phyloP scores from a whole-genome alignment of 1,284 basidiomycete genomes.

The Apiotrichum domesticum region DNA sequence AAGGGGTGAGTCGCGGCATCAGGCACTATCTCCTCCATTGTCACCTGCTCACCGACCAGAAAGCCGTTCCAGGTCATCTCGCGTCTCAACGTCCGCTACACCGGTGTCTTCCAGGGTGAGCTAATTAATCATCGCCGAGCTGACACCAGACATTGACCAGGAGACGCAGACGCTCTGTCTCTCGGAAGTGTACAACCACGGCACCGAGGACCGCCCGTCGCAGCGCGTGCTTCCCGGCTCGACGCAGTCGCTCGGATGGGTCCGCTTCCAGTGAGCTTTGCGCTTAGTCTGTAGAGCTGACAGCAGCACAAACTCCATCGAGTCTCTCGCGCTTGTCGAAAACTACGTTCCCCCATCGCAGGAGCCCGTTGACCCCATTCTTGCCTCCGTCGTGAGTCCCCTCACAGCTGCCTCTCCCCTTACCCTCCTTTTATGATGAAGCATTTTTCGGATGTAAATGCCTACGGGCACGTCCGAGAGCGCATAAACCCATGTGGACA shows the following conservation, averaged over 20 bases:
- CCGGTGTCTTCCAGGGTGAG: constrained; percentile 38
- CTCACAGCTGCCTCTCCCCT: not conserved
- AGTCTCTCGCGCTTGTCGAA: constrained; percentile 38
- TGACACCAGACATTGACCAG: constrained; percentile 32
- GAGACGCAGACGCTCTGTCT: constrained; percentile 43
- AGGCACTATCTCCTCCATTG: not conserved
- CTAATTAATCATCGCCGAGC: too few species aligned
- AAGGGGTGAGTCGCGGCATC: constrained; percentile 18
- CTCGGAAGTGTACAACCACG: constrained; percentile 42
- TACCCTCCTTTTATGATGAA: constrained; percentile 35
- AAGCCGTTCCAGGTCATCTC: constrained; percentile 45
- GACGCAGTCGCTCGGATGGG: constrained; percentile 38
- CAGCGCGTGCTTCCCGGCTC: constrained; percentile 31
- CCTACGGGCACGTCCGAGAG: constrained; percentile 41
- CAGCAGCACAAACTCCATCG: constrained; percentile 43
- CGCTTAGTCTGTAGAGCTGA: not conserved
- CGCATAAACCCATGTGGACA: constrained; percentile 45
- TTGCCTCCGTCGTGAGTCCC: constrained; percentile 41
- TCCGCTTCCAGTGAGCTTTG: constrained; percentile 70
- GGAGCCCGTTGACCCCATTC: constrained; percentile 34
- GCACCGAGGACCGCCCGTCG: constrained; percentile 40
- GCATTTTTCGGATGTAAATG: constrained; percentile 41
- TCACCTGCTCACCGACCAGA: constrained; percentile 13
- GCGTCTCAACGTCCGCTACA: constrained; percentile 42
- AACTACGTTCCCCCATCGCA: constrained; percentile 36